Base-by-base conservation (phyloP, 257 asterid genomes). In the Solanum pinnatisectum region DNA sequence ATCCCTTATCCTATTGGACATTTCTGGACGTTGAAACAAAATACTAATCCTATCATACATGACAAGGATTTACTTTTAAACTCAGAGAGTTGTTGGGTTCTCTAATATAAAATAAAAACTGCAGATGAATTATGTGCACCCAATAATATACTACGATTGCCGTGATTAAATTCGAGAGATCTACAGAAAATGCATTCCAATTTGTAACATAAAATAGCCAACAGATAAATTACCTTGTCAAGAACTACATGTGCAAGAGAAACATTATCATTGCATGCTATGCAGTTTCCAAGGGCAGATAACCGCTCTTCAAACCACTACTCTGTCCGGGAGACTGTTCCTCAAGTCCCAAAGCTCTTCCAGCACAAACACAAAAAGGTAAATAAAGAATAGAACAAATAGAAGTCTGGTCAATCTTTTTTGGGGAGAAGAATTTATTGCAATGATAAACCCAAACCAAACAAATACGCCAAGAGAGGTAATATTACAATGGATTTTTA, bases 211-310 rank as follows among this genome's bases (percentile, higher is more conserved):
- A 42, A 78, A 78, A 32, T 42, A 78, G 65, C 15, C 63, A 78
- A 13, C n/a, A 8, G 84, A 79, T 84, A 18, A 73, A 36, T 87
- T 94, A 94, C 99, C 96, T 40, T 92, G 89, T 96, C 98, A 81
- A 94, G 95, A 91, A 95, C 98, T 5, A 98, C 94, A 89, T 96
- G 98, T 1, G 98, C 93, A 77, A 96, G 98, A 73, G 99, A 98
- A 87, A 93, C 98, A 82, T 95, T 91, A 90, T 96, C 98, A 70
- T 96, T 95, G 93, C 98, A 96, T 13, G 98, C 91, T 86, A 95
- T 94, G 92, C 98, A 96, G 94, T 96, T 96, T 42, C 99, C 99
- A 3, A 95, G 90, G 27, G 99, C 98, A 92, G 98, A 95, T 87
- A 95, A 90, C 82, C 95, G 92, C 93, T 96, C 98, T 3, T 96